These are phyloP conservation scores for Parastagonospora nodorum DNA, from an alignment of 2,329 filamentous ascomycete species.

Conservation along the genomic window DNA sequence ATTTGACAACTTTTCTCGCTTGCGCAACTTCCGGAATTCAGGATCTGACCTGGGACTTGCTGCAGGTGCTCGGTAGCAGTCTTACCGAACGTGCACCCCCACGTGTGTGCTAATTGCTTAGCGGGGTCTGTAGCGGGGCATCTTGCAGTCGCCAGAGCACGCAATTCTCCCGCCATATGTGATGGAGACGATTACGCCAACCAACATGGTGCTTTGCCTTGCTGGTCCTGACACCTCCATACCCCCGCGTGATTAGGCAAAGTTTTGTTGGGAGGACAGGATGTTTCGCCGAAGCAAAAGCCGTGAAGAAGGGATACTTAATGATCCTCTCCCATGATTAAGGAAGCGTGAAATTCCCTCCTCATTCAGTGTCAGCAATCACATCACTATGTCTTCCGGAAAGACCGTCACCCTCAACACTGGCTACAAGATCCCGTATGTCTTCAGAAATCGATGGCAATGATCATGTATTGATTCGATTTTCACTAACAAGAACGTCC, in stretches of 20 bases:
- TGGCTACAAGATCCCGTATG: conserved; percentile 53
- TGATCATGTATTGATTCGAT: not conserved
- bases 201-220: conserved; percentile 21
- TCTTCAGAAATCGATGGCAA: conserved; percentile 46
- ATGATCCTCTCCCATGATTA: conserved; percentile 12
- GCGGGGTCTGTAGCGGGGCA: conserved; percentile 21
- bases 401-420: conserved; percentile 41
- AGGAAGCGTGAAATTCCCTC: not conserved
- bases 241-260: conserved; percentile 19
- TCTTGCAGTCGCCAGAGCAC: conserved; percentile 21
- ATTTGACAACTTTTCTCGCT: not conserved
- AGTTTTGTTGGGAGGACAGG: conserved; percentile 14
- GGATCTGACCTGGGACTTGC: not conserved
- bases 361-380: not conserved
- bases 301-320: conserved; percentile 16
- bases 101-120: conserved; percentile 9
- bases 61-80: conserved; percentile 18
- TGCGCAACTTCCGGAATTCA: not conserved
- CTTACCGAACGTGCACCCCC: conserved; percentile 17
- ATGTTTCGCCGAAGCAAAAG: conserved; percentile 11
- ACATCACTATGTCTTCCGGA: conserved; percentile 40
- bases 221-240: conserved; percentile 10
- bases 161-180: conserved; percentile 31
- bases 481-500: conserved; percentile 43
- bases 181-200: conserved; percentile 8